A percentile compares a stretch with the other conserved stretches of the same genome.
Conservation (phyloP, 1,284 basidiomycete genomes). For the Heterobasidion irregulare region DNA sequence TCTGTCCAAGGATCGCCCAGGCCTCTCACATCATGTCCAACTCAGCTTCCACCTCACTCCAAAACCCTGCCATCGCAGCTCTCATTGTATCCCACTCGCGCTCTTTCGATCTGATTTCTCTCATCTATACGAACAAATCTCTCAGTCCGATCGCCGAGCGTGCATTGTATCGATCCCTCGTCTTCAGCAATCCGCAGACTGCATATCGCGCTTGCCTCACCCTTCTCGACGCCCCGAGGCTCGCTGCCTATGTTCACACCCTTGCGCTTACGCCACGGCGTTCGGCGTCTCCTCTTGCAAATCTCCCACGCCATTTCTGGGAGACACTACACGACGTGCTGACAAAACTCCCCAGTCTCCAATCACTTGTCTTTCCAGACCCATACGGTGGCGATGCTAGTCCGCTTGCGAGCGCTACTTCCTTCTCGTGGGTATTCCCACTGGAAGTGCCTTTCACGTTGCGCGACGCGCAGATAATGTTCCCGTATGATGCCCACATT, state of each 20-base stretch:
- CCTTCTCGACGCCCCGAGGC: conserved; percentile 12
- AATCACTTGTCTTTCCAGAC: conserved; percentile 17
- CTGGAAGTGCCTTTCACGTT: conserved; percentile 18
- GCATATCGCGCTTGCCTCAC: conserved; percentile 15
- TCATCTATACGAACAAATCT: conserved; percentile 8
- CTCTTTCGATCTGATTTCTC: neutral
- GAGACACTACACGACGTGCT: conserved; percentile 17
- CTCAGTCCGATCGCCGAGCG: conserved; percentile 20
- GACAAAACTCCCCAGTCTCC: conserved; percentile 16
- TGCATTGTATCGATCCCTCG: conserved; percentile 17
- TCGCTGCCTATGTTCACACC: conserved; percentile 19
- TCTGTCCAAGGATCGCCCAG: neutral
- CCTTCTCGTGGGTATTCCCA: conserved; percentile 18
- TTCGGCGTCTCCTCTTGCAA: neutral
- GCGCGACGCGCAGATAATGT: conserved; percentile 15
- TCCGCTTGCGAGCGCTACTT: neutral
- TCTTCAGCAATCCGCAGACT: conserved; percentile 15
- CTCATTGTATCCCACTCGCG: neutral
- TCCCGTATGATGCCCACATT: conserved; percentile 20
- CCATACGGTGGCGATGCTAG: conserved; percentile 11
- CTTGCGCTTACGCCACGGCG: conserved; percentile 18
- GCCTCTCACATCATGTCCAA: neutral
- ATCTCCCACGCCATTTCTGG: conserved; percentile 19
- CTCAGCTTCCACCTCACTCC: neutral
- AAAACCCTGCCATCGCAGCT: neutral